These are phyloP conservation scores for Westerdykella aurantiaca DNA, from an alignment of 2,329 filamentous ascomycete species.

Conservation along the genomic window DNA sequence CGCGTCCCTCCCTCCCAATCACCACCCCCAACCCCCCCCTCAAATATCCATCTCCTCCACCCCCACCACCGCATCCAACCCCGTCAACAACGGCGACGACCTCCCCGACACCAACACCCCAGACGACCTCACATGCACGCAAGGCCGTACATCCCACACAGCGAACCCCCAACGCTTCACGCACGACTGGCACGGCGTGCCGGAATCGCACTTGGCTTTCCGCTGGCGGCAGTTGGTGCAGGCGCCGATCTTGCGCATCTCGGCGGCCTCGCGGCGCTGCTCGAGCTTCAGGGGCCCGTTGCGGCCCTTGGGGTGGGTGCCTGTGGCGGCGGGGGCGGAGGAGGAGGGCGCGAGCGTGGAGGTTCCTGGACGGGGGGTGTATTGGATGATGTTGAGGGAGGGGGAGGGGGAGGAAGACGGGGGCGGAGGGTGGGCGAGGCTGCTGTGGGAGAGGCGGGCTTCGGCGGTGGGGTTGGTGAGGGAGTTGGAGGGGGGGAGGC, in stretches of 20 bases:
- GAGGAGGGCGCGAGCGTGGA: slow-evolving; percentile 28
- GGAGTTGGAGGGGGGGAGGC: too few relatives aligned
- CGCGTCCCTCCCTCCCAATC: too few relatives aligned
- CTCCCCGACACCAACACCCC: neutral
- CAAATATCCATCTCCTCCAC: too few relatives aligned
- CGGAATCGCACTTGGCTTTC: slow-evolving; percentile 37
- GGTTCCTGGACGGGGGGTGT: slow-evolving; percentile 27
- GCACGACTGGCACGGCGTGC: slow-evolving; percentile 36
- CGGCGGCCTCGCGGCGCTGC: slow-evolving; percentile 31
- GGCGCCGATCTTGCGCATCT: slow-evolving; percentile 33
- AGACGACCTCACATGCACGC: too few relatives aligned
- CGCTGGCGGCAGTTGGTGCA: slow-evolving; percentile 34
- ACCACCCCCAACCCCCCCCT: too few relatives aligned
- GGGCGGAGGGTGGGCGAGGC: slow-evolving; percentile 19
- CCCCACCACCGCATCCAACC: slow-evolving; percentile 4
- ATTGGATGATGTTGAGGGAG: slow-evolving; percentile 30
- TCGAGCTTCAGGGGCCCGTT: slow-evolving; percentile 29
- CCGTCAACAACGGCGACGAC: slow-evolving; percentile 9
- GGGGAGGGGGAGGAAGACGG: slow-evolving; percentile 26
- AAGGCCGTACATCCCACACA: too few relatives aligned
- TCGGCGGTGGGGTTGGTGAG: too few relatives aligned
- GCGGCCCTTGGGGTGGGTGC: slow-evolving; percentile 27
- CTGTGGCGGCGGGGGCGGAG: slow-evolving; percentile 19
- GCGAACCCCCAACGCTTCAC: slow-evolving; percentile 6
- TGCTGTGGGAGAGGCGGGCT: slow-evolving; percentile 4